Evolutionary conservation across 2,329 filamentous ascomycete species (phyloP).

Genomic region (Apiospora pterosperma): DNA sequence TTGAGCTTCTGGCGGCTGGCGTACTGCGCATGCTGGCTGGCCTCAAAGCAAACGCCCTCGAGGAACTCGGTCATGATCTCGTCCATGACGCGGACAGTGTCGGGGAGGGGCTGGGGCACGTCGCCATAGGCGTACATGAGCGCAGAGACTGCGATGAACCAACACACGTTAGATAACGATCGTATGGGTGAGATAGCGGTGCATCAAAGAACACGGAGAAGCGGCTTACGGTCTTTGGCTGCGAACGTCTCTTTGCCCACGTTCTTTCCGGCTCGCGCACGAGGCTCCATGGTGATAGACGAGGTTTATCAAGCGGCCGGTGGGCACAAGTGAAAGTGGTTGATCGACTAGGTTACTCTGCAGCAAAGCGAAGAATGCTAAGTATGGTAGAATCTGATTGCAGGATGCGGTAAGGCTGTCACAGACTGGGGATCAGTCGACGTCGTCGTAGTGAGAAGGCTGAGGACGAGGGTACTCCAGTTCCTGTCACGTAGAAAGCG

Average conservation of each 20-base stretch:
- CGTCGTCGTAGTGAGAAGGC: not conserved
- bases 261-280: slow-evolving; percentile 74
- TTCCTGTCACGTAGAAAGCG: not conserved
- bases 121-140: slow-evolving; percentile 82
- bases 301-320: not conserved
- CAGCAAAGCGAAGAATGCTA: not conserved
- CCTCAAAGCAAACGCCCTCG: slow-evolving; percentile 87
- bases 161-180: slow-evolving; percentile 10
- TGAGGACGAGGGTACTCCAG: not conserved
- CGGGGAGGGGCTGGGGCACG: slow-evolving; percentile 70
- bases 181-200: not conserved
- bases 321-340: not conserved
- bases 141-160: slow-evolving; percentile 54
- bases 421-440: not conserved
- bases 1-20: slow-evolving; percentile 94
- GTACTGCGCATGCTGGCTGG: slow-evolving; percentile 80
- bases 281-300: slow-evolving; percentile 59
- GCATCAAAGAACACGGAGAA: not conserved
- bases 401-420: not conserved
- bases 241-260: slow-evolving; percentile 81
- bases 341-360: not conserved
- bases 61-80: slow-evolving; percentile 97
- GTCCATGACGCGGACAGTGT: slow-evolving; percentile 84
- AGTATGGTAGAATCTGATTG: not conserved
- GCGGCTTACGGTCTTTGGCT: slow-evolving; percentile 63